Evolutionary conservation across 2,329 filamentous ascomycete genomes (phyloP), one percentile per base, ranked within the genome.

Genomic region (Beauveria pseudobassiana): DNA sequence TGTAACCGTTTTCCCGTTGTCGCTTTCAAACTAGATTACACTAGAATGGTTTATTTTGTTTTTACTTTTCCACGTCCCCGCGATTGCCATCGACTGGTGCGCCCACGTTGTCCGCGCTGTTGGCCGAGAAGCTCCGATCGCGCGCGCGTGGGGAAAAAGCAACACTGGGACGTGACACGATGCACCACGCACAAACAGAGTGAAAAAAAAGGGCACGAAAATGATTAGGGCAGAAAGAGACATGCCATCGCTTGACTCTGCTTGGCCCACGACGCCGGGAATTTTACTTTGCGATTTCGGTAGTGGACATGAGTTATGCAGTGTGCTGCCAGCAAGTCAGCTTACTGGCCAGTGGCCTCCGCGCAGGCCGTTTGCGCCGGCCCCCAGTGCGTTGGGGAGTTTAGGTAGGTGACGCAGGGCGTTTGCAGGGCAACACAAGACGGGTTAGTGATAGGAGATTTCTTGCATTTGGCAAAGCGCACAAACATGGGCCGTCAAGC

Each of bases 61-160:
- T 51, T 61, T 62, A 30, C 43, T 38, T 38, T 42, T 45, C 24
- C 1, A 22, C 14, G 8, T 24, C 50, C 58, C 58, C 58, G 30
- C 58, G 58, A 54, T 61, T 53, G 43, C 43, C 22, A 45, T 59
- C 57, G 59, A 55, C 57, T 34, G 50, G 28, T 28, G 43, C 55
- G 59, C 49, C 65, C 67, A 69, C 67, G 67, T 69, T 70, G 63
- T 63, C 55, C 51, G 63, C 50, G 55, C 52, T 52, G 64, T 53
- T 69, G 68, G 68, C 66, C 67, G 66, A 66, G 61, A 66, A 62
- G 65, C 64, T 62, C 68, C 65, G 64, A 67, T 63, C 22, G 16
- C 38, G 53, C 30, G 45, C 28, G 51, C 26, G 52, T 30, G 56
- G 55, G 57, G 28, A 34, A 20, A 28, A 24, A 24, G 18, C 20